A percentile compares a stretch with the other conserved stretches of the same genome.
Conservation (phyloP, 2,329 filamentous ascomycete species). For the Sphaerulina populicola region DNA sequence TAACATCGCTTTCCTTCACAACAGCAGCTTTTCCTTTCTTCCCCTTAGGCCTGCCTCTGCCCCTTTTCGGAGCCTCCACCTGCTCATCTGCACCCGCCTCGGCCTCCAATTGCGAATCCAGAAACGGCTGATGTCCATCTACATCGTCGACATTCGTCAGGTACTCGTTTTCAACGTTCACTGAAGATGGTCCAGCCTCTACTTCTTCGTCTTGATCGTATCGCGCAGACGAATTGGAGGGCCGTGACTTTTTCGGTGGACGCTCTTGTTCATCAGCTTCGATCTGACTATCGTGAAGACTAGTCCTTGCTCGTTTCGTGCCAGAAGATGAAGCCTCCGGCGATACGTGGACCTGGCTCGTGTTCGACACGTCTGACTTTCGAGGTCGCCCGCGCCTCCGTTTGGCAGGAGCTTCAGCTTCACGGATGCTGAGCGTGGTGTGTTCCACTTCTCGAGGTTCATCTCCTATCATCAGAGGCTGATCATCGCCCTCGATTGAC, state of each 20-base stretch:
- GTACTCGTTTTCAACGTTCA: constrained; percentile 14
- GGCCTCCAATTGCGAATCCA: constrained; percentile 16
- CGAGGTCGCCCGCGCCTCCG: constrained; percentile 17
- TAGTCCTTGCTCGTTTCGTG: constrained; percentile 17
- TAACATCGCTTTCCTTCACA: constrained; percentile 20
- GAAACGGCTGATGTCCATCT: constrained; percentile 6
- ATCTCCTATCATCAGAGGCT: constrained; percentile 12
- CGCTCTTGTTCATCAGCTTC: constrained; percentile 6
- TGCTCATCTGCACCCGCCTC: constrained; percentile 12
- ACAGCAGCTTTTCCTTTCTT: constrained; percentile 17
- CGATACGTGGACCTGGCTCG: constrained; percentile 11
- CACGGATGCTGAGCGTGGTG: constrained; percentile 9
- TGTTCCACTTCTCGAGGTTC: constrained; percentile 11
- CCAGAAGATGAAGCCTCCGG: constrained; percentile 3
- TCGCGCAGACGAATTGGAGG: constrained; percentile 13
- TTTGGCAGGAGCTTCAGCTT: constrained; percentile 10
- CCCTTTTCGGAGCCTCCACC: constrained; percentile 10
- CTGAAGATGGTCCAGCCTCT: constrained; percentile 11
- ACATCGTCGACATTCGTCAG: constrained; percentile 12
- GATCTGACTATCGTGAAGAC: constrained; percentile 12
- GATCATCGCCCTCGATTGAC: constrained; percentile 18
- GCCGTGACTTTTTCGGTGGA: constrained; percentile 17
- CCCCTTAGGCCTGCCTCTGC: constrained; percentile 13
- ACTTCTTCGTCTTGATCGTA: constrained; percentile 12
- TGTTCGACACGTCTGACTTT: constrained; percentile 19